These are phyloP conservation scores for Penicillium bovifimosum DNA, from an alignment of 495 filamentous ascomycete genomes.

Conservation along the genomic window DNA sequence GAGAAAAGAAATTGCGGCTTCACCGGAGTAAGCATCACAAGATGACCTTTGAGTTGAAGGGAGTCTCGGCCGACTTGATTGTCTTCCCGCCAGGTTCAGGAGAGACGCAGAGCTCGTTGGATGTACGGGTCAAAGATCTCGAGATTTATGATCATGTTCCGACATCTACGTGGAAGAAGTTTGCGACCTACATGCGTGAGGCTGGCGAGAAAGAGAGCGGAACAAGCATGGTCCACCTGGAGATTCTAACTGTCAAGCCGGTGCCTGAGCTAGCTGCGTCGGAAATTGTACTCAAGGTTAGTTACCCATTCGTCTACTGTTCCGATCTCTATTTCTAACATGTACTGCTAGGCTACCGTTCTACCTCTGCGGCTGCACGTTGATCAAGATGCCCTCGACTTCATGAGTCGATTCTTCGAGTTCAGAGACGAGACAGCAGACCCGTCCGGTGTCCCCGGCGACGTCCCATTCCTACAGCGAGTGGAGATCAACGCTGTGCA, in stretches of 20 bases:
- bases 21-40: constrained; percentile 87
- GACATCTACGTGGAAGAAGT: constrained; percentile 97
- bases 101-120: constrained; percentile 81
- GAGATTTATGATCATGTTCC: constrained; percentile 93
- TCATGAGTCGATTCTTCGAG: constrained; percentile 94
- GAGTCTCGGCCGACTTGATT: constrained; percentile 77
- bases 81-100: constrained; percentile 71
- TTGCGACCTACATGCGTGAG: constrained; percentile 88
- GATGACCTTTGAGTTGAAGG: constrained; percentile 88
- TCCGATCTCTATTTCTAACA: background rate
- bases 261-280: constrained; percentile 77
- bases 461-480: constrained; percentile 84
- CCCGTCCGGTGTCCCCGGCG: constrained; percentile 48
- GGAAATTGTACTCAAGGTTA: constrained; percentile 79
- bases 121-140: constrained; percentile 73
- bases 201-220: constrained; percentile 77
- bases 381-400: constrained; percentile 96
- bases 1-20: constrained; percentile 61
- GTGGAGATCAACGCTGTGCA: constrained; percentile 79
- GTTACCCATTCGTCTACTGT: constrained; percentile 2
- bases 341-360: constrained; percentile 54
- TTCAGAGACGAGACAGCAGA: constrained; percentile 77
- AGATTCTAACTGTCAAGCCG: constrained; percentile 81
- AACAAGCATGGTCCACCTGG: constrained; percentile 82
- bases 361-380: constrained; percentile 89